Percentiles rank a stretch among this genome's conserved stretches.
These are phyloP conservation scores for Neonectria ditissima DNA, from an alignment of 2,329 filamentous ascomycete genomes.

Conservation along the genomic window DNA sequence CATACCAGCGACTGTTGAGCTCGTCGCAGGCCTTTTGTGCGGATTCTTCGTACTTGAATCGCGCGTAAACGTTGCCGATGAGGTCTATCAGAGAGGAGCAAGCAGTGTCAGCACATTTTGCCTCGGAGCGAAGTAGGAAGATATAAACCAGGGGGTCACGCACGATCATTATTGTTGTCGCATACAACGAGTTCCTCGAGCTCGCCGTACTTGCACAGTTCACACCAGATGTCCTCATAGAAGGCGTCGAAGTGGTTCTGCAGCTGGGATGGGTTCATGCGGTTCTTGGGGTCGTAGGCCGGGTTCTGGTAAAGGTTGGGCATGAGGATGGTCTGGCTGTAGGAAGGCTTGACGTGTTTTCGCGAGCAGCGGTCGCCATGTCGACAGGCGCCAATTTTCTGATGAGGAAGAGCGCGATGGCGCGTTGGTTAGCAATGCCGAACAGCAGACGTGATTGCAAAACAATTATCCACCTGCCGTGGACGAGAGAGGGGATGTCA, in stretches of 20 bases:
- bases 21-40: slow-evolving; percentile 94
- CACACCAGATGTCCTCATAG: slow-evolving; percentile 99
- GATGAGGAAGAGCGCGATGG: slow-evolving; percentile 48
- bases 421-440: slow-evolving; percentile 20
- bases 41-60: slow-evolving; percentile 99
- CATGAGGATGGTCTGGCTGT: slow-evolving; percentile 96
- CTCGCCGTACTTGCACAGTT: slow-evolving; percentile 99
- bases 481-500: not conserved
- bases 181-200: slow-evolving; percentile 98
- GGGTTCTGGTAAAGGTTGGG: slow-evolving; percentile 99
- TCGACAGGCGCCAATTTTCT: slow-evolving; percentile 99
- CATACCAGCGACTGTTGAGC: slow-evolving; percentile 96
- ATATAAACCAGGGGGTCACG: slow-evolving; percentile 52
- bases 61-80: slow-evolving; percentile 98
- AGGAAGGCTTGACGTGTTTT: slow-evolving; percentile 99
- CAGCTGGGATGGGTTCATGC: slow-evolving; percentile 95
- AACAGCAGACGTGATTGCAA: not conserved
- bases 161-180: slow-evolving; percentile 99
- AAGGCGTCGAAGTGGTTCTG: slow-evolving; percentile 99
- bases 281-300: slow-evolving; percentile 94
- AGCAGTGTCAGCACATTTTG: slow-evolving; percentile 39
- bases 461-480: not conserved
- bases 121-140: not conserved
- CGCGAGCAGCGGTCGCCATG: slow-evolving; percentile 98
- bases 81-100: slow-evolving; percentile 70